phyloP scores from a whole-genome alignment of 768 basidiomycete genomes.

The Russula vinacea region DNA sequence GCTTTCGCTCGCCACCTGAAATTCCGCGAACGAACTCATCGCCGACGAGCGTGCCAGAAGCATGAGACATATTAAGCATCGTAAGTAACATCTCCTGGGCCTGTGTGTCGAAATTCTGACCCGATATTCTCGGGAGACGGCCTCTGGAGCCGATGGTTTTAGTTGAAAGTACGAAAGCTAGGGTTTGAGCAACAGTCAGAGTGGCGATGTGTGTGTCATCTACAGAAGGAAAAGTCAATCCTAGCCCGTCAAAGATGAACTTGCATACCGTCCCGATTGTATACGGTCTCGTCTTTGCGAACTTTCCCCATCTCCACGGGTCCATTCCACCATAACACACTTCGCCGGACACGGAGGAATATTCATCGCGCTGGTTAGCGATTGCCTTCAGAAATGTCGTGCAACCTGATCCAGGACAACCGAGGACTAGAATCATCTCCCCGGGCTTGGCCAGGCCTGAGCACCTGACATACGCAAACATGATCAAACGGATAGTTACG shows the following conservation, averaged over 20 bases:
- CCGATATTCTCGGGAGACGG: conserved; percentile 63
- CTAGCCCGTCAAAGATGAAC: conserved; percentile 21
- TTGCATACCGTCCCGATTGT: conserved; percentile 66
- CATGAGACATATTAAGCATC: conserved; percentile 85
- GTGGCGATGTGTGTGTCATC: conserved; percentile 84
- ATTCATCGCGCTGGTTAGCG: conserved; percentile 70
- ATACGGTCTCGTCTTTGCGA: conserved; percentile 78
- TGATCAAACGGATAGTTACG: not conserved
- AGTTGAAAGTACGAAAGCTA: conserved; percentile 66
- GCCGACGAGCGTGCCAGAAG: conserved; percentile 72
- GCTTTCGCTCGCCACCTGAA: conserved; percentile 77
- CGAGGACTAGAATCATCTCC: conserved; percentile 35
- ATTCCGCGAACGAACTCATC: conserved; percentile 83
- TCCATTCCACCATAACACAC: conserved; percentile 82
- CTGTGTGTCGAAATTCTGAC: conserved; percentile 53
- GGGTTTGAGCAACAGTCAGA: conserved; percentile 73
- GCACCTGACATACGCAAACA: conserved; percentile 8
- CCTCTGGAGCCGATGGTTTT: conserved; percentile 74
- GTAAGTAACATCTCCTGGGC: conserved; percentile 62
- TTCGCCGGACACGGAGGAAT: conserved; percentile 59
- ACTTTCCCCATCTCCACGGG: conserved; percentile 70
- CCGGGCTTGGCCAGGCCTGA: conserved; percentile 27
- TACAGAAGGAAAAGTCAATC: conserved; percentile 36
- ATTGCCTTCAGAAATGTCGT: conserved; percentile 83
- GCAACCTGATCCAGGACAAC: conserved; percentile 82